Base-by-base conservation (phyloP, 345 rosid species). In the Citrus hindsii region DNA sequence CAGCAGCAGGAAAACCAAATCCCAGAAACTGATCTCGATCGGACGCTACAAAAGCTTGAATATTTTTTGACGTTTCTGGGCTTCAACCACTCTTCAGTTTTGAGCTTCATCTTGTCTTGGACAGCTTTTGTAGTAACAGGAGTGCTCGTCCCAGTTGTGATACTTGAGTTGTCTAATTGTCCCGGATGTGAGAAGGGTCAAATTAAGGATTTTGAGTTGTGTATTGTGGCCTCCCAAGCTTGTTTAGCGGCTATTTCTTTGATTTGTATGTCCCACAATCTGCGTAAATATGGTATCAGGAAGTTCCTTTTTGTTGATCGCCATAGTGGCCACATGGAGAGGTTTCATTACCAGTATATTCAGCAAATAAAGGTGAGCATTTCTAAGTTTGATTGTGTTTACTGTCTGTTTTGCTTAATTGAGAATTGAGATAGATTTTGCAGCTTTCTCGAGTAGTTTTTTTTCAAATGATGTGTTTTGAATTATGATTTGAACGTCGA, bases 281-380 rank as follows among this genome's bases (percentile, higher is more conserved):
- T 95, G 40, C 81, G 98, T n/a, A 93, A 95, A 83, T 88, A 93
- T 76, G 92, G 97, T 71, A 79, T 90, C 46, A 78, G 90, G 68
- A 92, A 83, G 86, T 93, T 95, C 68, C 81, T 95, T 38, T 93
- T 95, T 21, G 94, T 93, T 37, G 98, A 93, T 84, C 90, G 93
- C 12, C 85, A 77, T 46, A 79, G 86, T 66, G 93, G 92, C 9
- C 91, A 85, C 37, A 82, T 85, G 89, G 84, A 79, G 7, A 88
- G 88, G 6, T 84, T 91, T 75, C 61, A 85, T 40, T 80, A 78
- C 69, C 88, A 56, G 69, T 94, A 94, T 66, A 66, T 90, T 74
- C 83, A 81, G 32, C 95, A 93, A 81, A 90, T 95, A 73, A 82
- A 71, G 95, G 98, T 94, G 38, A 76, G 85, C 21, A 24, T 68